Evolutionary conservation across 805 yeast genomes (phyloP), one percentile per base, ranked within the genome.

Genomic region (Metschnikowia colocasiae): DNA sequence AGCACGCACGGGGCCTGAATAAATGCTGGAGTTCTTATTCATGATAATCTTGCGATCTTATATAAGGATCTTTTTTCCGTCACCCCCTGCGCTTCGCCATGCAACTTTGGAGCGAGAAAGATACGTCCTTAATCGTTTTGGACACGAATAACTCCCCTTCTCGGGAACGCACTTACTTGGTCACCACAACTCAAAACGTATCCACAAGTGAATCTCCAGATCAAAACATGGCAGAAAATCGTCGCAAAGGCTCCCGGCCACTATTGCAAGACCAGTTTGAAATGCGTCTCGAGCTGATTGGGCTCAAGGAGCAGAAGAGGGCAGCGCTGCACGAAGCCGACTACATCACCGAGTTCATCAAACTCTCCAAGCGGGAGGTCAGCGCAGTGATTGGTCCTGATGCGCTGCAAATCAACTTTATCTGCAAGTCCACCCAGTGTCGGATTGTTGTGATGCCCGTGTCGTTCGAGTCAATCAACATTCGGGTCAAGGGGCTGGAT

Each of bases 361-460:
- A 47, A 13, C 47, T 54, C 9, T 22, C 49, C 18, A 54, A 54
- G 32, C 37, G 42, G 6, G 54, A 52, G 31, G 54, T 53, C 3
- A 41, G 51, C 15, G 49, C 50, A 5, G 33, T 53, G 5, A 45
- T 54, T 4, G 56, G 58, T 4, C 51, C 51, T 2, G 45, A 47
- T 9, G 53, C 47, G 4, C 32, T 27, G 13, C 38, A 50, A 20
- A 53, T 54, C 6, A 13, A 20, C 31, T 31, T 42, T 33, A 53
- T 54, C 18, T 40, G 48, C 18, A 25, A 39, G n/a, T 36, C 43
- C 6, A 44, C 56, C 10, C 46, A 35, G 13, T 54, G 56, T 41
- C 45, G 51, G 3, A 52, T 54, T 6, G 47, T 50, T 10, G 47
- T 52, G 7, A 33, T 50, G 15, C 56, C 58, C 6, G 43, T 52